phyloP scores from a whole-genome alignment of 495 filamentous ascomycete species.

The Oidiodendron maius region DNA sequence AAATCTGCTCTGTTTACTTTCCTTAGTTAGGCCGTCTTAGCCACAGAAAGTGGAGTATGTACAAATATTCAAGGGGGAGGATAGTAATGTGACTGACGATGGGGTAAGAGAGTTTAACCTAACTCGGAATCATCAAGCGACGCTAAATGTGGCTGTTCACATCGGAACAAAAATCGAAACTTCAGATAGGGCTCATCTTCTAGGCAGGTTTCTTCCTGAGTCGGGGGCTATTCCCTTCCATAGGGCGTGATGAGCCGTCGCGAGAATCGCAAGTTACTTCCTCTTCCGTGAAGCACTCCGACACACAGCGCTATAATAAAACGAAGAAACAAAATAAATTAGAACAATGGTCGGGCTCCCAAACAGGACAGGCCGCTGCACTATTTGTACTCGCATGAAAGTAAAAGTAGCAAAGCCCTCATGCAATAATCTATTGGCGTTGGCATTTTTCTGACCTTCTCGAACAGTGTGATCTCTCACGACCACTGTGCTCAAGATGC shows the following conservation, averaged over 20 bases:
- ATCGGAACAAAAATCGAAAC: background rate
- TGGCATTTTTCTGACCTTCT: too few relatives aligned
- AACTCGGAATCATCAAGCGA: background rate
- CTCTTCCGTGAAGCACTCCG: background rate
- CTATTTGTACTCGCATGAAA: background rate
- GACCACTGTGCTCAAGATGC: background rate
- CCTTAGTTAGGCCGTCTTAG: too few relatives aligned
- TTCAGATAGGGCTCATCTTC: too few relatives aligned
- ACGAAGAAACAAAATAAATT: background rate
- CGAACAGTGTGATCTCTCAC: background rate
- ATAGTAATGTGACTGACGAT: too few relatives aligned
- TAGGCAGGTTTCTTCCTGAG: too few relatives aligned
- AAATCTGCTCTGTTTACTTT: too few relatives aligned
- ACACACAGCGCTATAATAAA: too few relatives aligned
- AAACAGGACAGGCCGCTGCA: too few relatives aligned
- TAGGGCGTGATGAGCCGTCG: background rate
- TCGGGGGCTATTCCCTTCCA: too few relatives aligned
- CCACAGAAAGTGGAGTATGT: too few relatives aligned
- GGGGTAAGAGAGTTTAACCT: too few relatives aligned
- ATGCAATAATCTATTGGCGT: background rate
- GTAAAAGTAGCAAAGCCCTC: conserved; percentile 4
- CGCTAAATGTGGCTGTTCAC: background rate
- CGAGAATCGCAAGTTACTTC: background rate
- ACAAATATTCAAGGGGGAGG: too few relatives aligned
- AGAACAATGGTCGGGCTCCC: background rate